phyloP scores from a whole-genome alignment of 108 stramenopile genomes.

The Discostella pseudostelligera region DNA sequence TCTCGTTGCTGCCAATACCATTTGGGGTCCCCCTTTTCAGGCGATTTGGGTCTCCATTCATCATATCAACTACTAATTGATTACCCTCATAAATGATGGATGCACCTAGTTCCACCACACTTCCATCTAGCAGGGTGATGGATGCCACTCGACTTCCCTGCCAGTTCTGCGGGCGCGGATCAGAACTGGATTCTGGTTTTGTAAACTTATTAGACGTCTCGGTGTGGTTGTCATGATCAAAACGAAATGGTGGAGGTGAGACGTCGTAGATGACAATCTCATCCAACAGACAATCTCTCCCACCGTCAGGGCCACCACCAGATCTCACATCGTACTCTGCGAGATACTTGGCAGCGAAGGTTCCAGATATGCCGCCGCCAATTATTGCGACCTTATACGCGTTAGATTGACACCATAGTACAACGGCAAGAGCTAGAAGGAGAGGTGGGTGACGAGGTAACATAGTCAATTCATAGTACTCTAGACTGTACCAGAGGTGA shows the following conservation, averaged over 20 bases:
- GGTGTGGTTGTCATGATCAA: constrained; percentile 7
- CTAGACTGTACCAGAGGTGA: no score
- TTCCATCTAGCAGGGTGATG: constrained; percentile 50
- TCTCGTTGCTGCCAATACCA: constrained; percentile 9
- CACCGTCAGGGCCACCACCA: neutral
- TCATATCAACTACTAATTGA: constrained; percentile 51
- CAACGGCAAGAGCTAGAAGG: neutral
- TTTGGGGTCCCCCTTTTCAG: constrained; percentile 35
- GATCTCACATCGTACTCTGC: constrained; percentile 54
- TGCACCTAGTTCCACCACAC: constrained; percentile 75
- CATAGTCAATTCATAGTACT: no score
- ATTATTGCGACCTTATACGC: constrained; percentile 56
- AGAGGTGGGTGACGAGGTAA: neutral
- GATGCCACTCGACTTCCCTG: constrained; percentile 70
- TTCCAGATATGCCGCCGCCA: constrained; percentile 71
- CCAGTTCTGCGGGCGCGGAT: constrained; percentile 30
- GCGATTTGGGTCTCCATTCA: constrained; percentile 38
- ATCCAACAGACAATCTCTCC: constrained; percentile 50
- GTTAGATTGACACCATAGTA: neutral
- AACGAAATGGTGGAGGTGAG: constrained; percentile 36
- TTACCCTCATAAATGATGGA: constrained; percentile 58
- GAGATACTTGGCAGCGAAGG: constrained; percentile 70
- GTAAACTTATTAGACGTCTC: neutral
- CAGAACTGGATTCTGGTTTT: constrained; percentile 8
- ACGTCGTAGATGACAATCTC: constrained; percentile 63